Evolutionary conservation across 768 basidiomycete genomes (phyloP), one percentile per base, ranked within the genome.

Genomic region (Calocybe cyanea): DNA sequence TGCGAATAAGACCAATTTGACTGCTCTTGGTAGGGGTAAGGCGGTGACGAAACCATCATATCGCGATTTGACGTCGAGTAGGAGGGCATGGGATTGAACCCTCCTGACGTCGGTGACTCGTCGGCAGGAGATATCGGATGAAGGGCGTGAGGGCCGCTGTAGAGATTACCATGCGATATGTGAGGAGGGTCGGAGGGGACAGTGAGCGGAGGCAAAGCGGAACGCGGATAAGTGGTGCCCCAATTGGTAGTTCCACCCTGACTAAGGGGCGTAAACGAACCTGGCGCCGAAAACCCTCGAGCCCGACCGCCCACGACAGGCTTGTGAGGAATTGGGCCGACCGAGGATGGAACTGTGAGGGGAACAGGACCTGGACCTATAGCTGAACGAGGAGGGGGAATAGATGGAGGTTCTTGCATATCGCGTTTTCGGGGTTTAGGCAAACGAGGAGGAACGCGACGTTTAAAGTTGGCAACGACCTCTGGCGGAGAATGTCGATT

Each of bases 401-500:
- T 81, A 13, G 75, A 63, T n/a, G 80, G 75, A n/a, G 78, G 65
- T 47, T 87, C 83, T 50, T 83, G 80, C 2, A 73, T 63, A 50
- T 91, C 85, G 52, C 87, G 85, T 63, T 92, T 92, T 55, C 87
- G 71, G 9, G 87, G 86, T 58, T 92, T 92, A 28, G 90, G 90
- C 10, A 91, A 79, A 59, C 92, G 91, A 23, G 92, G 92, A 14
- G 92, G 92, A 4, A 96, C 92, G 56, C 92, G 87, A 50, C 92
- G 88, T 68, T 95, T 95, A 73, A 94, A 95, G 65, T 90, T 91
- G 45, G 92, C 85, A 42, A 95, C 88, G 43, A 93, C 86, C 51
- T 91, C 92, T 45, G 88, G 79, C 2, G 89, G 83, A 1, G 92
- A 96, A 63, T 90, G 85, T 45, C 92, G 83, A 66, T 89, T 91